Conservation (phyloP, 2,329 filamentous ascomycete species). For the Coniochaeta sp. region DNA sequence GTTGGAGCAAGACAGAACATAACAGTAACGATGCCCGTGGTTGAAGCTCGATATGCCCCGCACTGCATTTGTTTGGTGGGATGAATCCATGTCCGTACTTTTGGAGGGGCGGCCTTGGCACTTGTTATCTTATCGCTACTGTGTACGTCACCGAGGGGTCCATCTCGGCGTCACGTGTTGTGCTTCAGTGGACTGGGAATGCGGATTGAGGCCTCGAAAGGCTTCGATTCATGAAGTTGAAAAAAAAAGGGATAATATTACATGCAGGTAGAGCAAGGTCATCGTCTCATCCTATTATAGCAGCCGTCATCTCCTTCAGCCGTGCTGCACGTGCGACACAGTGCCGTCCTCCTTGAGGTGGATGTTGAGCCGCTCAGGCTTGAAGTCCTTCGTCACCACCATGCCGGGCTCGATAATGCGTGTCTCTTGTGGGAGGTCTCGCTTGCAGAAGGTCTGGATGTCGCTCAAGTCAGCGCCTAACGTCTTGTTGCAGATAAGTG, state of each 20-base stretch:
- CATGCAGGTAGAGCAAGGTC: background rate
- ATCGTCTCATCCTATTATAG: background rate
- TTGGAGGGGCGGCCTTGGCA: constrained; percentile 9
- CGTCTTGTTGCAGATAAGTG: background rate
- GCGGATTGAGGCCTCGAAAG: background rate
- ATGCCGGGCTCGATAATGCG: constrained; percentile 49
- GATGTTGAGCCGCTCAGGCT: constrained; percentile 48
- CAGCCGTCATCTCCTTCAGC: constrained; percentile 13
- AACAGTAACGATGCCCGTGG: background rate
- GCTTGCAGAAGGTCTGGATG: constrained; percentile 50
- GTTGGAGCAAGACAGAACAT: background rate
- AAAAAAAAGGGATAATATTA: background rate
- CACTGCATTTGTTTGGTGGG: background rate
- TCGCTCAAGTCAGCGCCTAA: constrained; percentile 1
- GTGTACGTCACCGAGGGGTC: constrained; percentile 9
- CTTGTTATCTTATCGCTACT: background rate
- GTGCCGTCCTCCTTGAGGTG: constrained; percentile 53
- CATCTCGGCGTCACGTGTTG: background rate
- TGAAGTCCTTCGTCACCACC: constrained; percentile 53
- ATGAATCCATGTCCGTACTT: constrained; percentile 6
- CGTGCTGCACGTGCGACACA: constrained; percentile 51
- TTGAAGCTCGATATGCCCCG: constrained; percentile 1
- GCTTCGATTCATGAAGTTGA: background rate
- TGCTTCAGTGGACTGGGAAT: background rate
- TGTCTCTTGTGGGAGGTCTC: constrained; percentile 48